Evolutionary conservation across 371 early-diverging fungal genomes (phyloP).

Genomic region (Mucor sp.): DNA sequence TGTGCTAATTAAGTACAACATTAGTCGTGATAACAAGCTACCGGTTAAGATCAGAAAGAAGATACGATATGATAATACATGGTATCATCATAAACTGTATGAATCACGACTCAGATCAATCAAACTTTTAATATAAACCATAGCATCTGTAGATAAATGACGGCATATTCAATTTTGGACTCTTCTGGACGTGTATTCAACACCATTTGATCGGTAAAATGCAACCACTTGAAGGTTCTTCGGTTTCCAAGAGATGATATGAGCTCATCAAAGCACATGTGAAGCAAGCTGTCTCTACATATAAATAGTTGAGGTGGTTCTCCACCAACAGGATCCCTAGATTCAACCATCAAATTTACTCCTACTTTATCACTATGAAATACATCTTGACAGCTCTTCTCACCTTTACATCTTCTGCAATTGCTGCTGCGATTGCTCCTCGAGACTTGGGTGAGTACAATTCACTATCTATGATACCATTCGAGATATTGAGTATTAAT

Average conservation of each 20-base stretch:
- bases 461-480: background rate
- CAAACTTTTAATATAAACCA: background rate
- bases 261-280: background rate
- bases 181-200: background rate
- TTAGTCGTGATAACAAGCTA: background rate
- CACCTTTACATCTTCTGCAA: background rate
- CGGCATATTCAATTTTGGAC: background rate
- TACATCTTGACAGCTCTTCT: background rate
- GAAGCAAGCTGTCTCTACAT: background rate
- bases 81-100: background rate
- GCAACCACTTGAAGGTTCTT: background rate
- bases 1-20: background rate
- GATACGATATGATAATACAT: background rate
- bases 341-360: no score
- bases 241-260: background rate
- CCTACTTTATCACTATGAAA: background rate
- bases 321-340: background rate
- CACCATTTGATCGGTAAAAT: background rate
- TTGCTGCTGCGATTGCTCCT: background rate
- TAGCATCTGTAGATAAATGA: background rate
- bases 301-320: background rate
- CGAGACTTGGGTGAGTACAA: background rate
- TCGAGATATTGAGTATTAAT: background rate
- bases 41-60: background rate
- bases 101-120: background rate